These are phyloP conservation scores for Flaveria sonorensis DNA, from an alignment of 129 eudicot species.

Conservation along the genomic window DNA sequence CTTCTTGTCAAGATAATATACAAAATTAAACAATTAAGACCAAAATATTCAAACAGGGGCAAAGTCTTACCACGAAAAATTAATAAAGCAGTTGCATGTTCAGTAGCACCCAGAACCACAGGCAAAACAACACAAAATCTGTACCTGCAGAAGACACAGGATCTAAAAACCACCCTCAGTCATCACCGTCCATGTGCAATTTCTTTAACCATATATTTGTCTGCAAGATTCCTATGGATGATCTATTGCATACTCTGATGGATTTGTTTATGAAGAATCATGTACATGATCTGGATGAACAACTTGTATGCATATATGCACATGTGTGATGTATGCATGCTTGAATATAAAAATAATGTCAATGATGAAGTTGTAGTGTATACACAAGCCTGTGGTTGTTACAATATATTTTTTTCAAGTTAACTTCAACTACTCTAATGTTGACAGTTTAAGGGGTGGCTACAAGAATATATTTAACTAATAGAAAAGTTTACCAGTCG, in stretches of 20 bases:
- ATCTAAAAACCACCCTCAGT: constrained; percentile 23
- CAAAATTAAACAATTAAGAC: constrained; percentile 16
- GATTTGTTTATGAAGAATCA: constrained; percentile 28
- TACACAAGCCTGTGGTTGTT: constrained; percentile 33
- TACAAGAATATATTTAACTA: not conserved
- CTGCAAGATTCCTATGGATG: constrained; percentile 39
- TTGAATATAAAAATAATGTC: constrained; percentile 29
- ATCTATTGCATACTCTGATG: constrained; percentile 39
- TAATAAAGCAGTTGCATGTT: constrained; percentile 35
- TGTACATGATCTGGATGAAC: constrained; percentile 32
- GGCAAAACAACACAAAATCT: constrained; percentile 46
- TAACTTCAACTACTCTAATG: not conserved
- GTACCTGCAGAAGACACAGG: constrained; percentile 30
- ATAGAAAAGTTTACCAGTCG: too few species aligned
- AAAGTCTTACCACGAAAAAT: constrained; percentile 18
- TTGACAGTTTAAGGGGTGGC: not conserved
- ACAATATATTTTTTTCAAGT: not conserved
- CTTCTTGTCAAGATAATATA: constrained; percentile 23
- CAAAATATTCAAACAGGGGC: constrained; percentile 19
- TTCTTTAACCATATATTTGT: constrained; percentile 20
- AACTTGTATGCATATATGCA: constrained; percentile 38
- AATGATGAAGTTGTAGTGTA: constrained; percentile 25
- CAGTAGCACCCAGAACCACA: constrained; percentile 30
- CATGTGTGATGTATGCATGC: constrained; percentile 33
- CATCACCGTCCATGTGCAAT: constrained; percentile 20